Percentiles rank a stretch among this genome's conserved stretches.
Evolutionary conservation across 345 rosid species (phyloP).

Genomic region (Cardamine occulta): DNA sequence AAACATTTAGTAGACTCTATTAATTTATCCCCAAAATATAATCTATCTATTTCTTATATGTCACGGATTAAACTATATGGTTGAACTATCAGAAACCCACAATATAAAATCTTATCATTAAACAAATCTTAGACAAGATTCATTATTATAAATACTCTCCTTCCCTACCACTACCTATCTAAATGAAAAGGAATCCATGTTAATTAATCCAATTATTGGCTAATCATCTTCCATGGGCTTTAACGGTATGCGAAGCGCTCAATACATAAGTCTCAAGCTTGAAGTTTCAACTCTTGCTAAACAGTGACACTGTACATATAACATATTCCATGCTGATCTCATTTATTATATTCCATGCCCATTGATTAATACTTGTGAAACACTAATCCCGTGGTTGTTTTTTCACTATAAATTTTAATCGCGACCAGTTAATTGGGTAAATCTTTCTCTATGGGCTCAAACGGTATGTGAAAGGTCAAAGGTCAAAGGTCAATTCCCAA

Average conservation of each 20-base stretch:
- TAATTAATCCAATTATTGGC: constrained; percentile 13
- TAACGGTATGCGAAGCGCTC: background rate
- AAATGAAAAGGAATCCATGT: background rate
- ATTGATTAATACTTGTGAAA: background rate
- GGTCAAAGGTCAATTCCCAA: constrained; percentile 1
- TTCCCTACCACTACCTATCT: background rate
- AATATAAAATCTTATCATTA: background rate
- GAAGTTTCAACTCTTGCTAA: constrained; percentile 11
- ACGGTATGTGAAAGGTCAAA: constrained; percentile 27
- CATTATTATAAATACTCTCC: background rate
- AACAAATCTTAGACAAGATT: background rate
- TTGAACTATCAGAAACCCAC: background rate
- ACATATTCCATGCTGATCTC: background rate
- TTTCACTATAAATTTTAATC: background rate
- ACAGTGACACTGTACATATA: background rate
- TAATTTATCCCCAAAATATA: background rate
- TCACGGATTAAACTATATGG: background rate
- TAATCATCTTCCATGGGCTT: background rate
- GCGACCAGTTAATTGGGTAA: constrained; percentile 8
- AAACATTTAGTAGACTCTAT: background rate
- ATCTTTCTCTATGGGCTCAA: background rate
- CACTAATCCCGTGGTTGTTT: background rate
- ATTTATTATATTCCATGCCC: background rate
- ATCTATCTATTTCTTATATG: background rate
- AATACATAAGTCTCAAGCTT: background rate